Conservation (phyloP, 352 stramenopile species). For the Achlya hypogyna region DNA sequence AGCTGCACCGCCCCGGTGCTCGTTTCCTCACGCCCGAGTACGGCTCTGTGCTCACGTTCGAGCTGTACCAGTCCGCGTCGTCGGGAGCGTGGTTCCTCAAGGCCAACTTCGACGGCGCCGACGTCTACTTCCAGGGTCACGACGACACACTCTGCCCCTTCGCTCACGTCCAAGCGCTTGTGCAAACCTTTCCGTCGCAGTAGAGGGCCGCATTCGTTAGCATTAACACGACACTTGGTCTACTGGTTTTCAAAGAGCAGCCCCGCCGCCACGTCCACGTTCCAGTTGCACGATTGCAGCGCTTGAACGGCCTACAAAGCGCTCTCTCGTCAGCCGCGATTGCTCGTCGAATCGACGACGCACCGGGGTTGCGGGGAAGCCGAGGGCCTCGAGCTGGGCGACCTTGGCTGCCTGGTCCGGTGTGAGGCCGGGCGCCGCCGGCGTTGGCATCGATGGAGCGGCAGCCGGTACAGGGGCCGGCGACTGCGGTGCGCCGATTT, state of each 20-base stretch:
- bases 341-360: not conserved
- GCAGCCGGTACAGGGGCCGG: constrained; percentile 17
- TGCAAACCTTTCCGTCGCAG: constrained; percentile 31
- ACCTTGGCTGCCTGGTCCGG: constrained; percentile 40
- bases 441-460: constrained; percentile 18
- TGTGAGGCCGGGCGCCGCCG: constrained; percentile 16
- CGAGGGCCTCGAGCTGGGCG: constrained; percentile 47
- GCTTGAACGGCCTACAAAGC: constrained; percentile 42
- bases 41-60: constrained; percentile 67
- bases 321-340: not conserved
- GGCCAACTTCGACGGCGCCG: constrained; percentile 44
- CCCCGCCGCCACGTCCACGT: constrained; percentile 72
- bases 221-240: not conserved
- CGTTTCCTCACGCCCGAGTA: constrained; percentile 40
- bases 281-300: constrained; percentile 59
- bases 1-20: constrained; percentile 40
- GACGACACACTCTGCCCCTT: constrained; percentile 46
- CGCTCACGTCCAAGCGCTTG: constrained; percentile 38
- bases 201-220: too few relatives aligned
- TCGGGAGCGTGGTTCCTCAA: constrained; percentile 39
- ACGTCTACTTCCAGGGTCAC: constrained; percentile 36
- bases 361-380: constrained; percentile 56
- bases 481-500: constrained; percentile 29
- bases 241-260: constrained; percentile 57
- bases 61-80: constrained; percentile 37